Evolutionary conservation across 768 basidiomycete species (phyloP).

Genomic region (Terana coerulea): DNA sequence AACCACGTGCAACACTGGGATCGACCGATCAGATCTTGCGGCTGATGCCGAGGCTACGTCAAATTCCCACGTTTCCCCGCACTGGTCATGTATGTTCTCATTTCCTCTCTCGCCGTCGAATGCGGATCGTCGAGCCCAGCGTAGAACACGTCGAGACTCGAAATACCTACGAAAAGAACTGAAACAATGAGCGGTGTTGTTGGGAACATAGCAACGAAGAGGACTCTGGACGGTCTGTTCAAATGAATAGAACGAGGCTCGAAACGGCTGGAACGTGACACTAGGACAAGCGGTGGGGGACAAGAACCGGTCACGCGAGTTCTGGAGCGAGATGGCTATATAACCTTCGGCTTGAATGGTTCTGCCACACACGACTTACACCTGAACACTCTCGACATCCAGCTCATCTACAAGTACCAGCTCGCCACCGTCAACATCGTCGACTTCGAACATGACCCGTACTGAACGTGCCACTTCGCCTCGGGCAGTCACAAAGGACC

Average conservation of each 20-base stretch:
- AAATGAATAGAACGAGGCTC: conserved; percentile 11
- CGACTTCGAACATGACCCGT: conserved; percentile 61
- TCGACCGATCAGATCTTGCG: no score
- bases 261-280: conserved; percentile 15
- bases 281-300: not conserved
- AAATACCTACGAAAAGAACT: no score
- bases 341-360: no score
- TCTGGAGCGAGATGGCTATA: conserved; percentile 14
- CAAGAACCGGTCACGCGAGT: conserved; percentile 11
- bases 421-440: not conserved
- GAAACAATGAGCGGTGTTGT: not conserved
- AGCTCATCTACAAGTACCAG: not conserved
- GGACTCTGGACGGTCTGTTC: conserved; percentile 1
- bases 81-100: no score
- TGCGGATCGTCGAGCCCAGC: no score
- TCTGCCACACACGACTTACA: not conserved
- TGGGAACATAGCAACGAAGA: not conserved
- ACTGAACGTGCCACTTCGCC: conserved; percentile 71
- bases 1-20: no score
- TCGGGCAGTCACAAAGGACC: conserved; percentile 70
- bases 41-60: no score
- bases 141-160: no score
- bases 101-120: no score
- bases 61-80: no score
- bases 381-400: not conserved